Evolutionary conservation across 768 basidiomycete species (phyloP).

Genomic region (Leccinum arenicola): DNA sequence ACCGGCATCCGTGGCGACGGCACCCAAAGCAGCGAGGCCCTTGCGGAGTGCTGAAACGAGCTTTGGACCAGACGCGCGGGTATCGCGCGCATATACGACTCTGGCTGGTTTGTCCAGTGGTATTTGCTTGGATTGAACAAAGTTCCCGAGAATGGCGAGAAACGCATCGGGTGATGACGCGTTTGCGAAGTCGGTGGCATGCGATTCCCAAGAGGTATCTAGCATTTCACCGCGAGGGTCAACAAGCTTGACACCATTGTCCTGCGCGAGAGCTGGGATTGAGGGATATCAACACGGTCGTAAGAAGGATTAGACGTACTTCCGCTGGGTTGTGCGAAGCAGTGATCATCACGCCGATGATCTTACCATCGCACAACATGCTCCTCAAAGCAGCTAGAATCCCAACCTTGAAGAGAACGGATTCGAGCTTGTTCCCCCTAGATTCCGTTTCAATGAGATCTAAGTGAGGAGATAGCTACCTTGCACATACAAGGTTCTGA

Average conservation of each 20-base stretch:
- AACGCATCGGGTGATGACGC: constrained; percentile 74
- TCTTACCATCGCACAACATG: constrained; percentile 86
- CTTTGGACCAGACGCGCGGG: constrained; percentile 79
- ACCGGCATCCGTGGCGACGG: constrained; percentile 70
- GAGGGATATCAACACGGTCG: not conserved
- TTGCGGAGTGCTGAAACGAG: constrained; percentile 79
- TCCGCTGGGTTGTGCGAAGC: constrained; percentile 99
- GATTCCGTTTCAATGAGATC: constrained; percentile 10
- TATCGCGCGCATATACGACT: constrained; percentile 92
- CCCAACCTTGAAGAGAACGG: constrained; percentile 92
- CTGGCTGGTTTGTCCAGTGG: constrained; percentile 74
- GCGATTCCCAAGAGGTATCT: constrained; percentile 84
- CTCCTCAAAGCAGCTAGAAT: constrained; percentile 87
- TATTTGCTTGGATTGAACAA: constrained; percentile 68
- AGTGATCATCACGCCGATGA: constrained; percentile 97
- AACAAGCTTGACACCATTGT: constrained; percentile 98
- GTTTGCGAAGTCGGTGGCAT: constrained; percentile 87
- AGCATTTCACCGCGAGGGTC: constrained; percentile 99
- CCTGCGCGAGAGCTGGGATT: constrained; percentile 45
- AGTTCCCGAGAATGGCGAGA: constrained; percentile 53
- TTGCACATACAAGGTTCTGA: constrained; percentile 77
- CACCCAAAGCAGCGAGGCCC: constrained; percentile 73
- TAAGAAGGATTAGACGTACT: constrained; percentile 42
- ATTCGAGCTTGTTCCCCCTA: constrained; percentile 73
- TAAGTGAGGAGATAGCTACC: constrained; percentile 2